Percentiles rank a stretch among this genome's conserved stretches.
Evolutionary conservation across 192 early-diverging fungal species (phyloP).

Genomic region (Umbelopsis vinacea): DNA sequence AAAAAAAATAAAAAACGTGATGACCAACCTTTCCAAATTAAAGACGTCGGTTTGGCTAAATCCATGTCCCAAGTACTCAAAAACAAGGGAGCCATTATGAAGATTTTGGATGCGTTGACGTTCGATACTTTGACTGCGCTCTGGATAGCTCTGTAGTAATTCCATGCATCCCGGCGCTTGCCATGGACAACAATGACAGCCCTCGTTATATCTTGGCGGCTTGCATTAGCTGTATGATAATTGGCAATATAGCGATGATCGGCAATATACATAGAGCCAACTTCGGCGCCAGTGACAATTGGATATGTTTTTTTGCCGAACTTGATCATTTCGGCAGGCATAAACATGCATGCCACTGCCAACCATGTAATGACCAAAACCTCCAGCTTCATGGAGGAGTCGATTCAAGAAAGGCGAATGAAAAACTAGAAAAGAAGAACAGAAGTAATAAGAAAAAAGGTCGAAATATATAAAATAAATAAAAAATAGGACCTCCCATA

Average conservation of each 20-base stretch:
- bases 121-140: background rate
- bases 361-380: conserved; percentile 8
- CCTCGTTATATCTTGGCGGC: background rate
- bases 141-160: conserved; percentile 8
- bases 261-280: conserved; percentile 1
- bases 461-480: background rate
- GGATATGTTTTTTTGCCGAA: background rate
- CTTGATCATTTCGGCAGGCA: background rate
- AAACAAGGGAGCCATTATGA: conserved; percentile 3
- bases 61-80: background rate
- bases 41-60: background rate
- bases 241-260: background rate
- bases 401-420: background rate
- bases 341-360: background rate
- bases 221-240: background rate
- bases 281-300: background rate
- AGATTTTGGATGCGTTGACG: background rate
- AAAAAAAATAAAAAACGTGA: background rate
- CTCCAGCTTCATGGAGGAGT: background rate
- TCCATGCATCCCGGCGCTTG: conserved; percentile 5
- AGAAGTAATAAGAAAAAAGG: background rate
- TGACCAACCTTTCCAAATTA: conserved; percentile 18
- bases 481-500: background rate
- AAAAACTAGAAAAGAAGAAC: background rate
- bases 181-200: conserved; percentile 11